phyloP scores from a whole-genome alignment of 2,329 filamentous ascomycete genomes.

The Erysiphe pisi region DNA sequence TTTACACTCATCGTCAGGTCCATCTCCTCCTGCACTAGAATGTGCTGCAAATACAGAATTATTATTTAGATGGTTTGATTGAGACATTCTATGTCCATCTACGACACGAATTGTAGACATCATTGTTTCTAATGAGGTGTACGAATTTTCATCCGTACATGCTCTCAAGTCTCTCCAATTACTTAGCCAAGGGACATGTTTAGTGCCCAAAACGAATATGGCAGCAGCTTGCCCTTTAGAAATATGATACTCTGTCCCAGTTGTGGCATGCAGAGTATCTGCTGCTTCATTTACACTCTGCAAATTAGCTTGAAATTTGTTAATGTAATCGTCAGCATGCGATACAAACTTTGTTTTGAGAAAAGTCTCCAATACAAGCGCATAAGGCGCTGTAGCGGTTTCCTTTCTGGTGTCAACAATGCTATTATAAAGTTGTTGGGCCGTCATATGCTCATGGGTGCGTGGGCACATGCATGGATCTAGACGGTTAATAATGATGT shows the following conservation, averaged over 20 bases:
- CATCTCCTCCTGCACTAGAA: not conserved
- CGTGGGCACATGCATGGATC: not conserved
- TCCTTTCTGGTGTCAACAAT: not conserved
- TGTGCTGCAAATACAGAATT: not conserved
- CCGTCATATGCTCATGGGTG: not conserved
- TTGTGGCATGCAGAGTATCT: not conserved
- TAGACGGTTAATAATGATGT: not conserved
- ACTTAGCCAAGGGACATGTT: not conserved
- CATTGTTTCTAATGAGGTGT: slow-evolving; percentile 2
- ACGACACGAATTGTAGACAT: slow-evolving; percentile 2
- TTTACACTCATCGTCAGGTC: not conserved
- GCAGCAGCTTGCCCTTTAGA: not conserved
- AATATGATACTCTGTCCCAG: not conserved
- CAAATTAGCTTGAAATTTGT: slow-evolving; percentile 5
- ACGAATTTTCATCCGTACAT: slow-evolving; percentile 26
- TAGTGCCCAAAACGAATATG: not conserved
- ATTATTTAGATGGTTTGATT: not conserved
- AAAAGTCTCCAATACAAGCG: not conserved
- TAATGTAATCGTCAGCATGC: not conserved
- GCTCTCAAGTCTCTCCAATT: not conserved
- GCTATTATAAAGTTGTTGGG: not conserved
- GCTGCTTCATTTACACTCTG: slow-evolving; percentile 6
- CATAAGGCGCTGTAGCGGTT: not conserved
- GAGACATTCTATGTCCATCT: not conserved
- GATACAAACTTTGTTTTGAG: not conserved